These are phyloP conservation scores for Neophaeococcomyces mojaviensis DNA, from an alignment of 2,329 filamentous ascomycete genomes.

Conservation along the genomic window DNA sequence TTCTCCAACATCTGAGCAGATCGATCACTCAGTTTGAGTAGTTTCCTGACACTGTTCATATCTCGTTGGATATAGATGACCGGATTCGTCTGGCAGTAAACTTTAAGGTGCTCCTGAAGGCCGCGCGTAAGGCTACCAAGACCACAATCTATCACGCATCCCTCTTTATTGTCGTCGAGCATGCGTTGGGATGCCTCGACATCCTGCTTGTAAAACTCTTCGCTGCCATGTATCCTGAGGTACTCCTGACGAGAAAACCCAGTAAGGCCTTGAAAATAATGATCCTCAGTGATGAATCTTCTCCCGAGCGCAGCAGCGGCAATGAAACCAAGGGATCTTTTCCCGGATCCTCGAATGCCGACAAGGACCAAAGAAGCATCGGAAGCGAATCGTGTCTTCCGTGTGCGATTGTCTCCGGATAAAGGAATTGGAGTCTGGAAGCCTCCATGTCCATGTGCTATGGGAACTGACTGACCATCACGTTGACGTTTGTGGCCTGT, in stretches of 20 bases:
- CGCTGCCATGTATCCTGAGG: conserved; percentile 32
- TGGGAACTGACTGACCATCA: background rate
- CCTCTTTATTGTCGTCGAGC: conserved; percentile 36
- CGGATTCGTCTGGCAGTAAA: conserved; percentile 31
- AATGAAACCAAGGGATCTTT: conserved; percentile 37
- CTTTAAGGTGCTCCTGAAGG: conserved; percentile 34
- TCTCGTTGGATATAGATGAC: conserved; percentile 37
- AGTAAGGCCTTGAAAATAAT: conserved; percentile 37
- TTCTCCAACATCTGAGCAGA: conserved; percentile 36
- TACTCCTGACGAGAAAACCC: conserved; percentile 36
- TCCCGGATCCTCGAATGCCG: conserved; percentile 38
- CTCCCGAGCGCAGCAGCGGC: conserved; percentile 36
- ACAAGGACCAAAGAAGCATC: conserved; percentile 37
- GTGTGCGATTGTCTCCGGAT: background rate
- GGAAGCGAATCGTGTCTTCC: conserved; percentile 15
- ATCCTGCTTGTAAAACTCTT: conserved; percentile 36
- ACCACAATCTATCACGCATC: conserved; percentile 38
- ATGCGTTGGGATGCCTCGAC: conserved; percentile 36
- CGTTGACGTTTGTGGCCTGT: conserved; percentile 1
- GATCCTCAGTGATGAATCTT: conserved; percentile 38
- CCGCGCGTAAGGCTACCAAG: conserved; percentile 36
- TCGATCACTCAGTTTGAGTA: conserved; percentile 38
- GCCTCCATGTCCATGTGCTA: background rate
- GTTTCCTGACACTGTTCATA: conserved; percentile 32
- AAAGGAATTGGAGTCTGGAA: background rate